phyloP scores from a whole-genome alignment of 2,329 filamentous ascomycete genomes.

The Plenodomus lindquistii region DNA sequence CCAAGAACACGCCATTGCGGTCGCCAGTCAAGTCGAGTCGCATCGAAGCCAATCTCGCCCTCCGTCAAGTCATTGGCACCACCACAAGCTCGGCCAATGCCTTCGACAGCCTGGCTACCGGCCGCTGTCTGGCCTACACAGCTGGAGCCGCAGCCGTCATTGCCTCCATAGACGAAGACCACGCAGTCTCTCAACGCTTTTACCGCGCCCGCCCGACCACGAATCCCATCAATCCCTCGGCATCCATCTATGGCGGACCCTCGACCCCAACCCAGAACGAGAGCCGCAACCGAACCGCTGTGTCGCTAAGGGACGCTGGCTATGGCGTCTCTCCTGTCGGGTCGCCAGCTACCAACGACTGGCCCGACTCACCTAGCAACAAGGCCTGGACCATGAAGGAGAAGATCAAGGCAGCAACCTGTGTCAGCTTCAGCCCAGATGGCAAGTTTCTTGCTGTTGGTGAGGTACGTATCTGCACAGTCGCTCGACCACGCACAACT shows the following conservation, averaged over 20 bases:
- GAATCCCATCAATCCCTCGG: conserved; percentile 67
- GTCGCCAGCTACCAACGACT: conserved; percentile 54
- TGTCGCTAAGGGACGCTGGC: conserved; percentile 55
- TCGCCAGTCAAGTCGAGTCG: conserved; percentile 61
- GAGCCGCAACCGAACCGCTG: conserved; percentile 62
- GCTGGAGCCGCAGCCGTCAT: conserved; percentile 94
- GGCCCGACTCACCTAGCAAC: conserved; percentile 62
- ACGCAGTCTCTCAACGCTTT: conserved; percentile 75
- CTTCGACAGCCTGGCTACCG: conserved; percentile 78
- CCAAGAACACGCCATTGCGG: conserved; percentile 63
- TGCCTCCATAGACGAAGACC: conserved; percentile 72
- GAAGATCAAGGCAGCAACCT: conserved; percentile 91
- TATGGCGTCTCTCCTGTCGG: conserved; percentile 48
- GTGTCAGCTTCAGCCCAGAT: conserved; percentile 84
- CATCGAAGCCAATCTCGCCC: conserved; percentile 60
- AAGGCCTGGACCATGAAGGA: conserved; percentile 88
- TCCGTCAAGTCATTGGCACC: conserved; percentile 87
- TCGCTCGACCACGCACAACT: neutral
- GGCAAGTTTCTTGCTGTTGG: conserved; percentile 87
- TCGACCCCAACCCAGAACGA: conserved; percentile 60
- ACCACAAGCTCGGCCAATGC: conserved; percentile 83
- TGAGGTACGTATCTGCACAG: conserved; percentile 58
- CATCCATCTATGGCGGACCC: conserved; percentile 55
- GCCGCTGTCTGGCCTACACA: conserved; percentile 78
- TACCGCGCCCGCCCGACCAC: conserved; percentile 79